Percentiles rank a stretch among this genome's conserved stretches.
These are phyloP conservation scores for Colletotrichum shisoi DNA, from an alignment of 2,329 filamentous ascomycete species.

Conservation along the genomic window DNA sequence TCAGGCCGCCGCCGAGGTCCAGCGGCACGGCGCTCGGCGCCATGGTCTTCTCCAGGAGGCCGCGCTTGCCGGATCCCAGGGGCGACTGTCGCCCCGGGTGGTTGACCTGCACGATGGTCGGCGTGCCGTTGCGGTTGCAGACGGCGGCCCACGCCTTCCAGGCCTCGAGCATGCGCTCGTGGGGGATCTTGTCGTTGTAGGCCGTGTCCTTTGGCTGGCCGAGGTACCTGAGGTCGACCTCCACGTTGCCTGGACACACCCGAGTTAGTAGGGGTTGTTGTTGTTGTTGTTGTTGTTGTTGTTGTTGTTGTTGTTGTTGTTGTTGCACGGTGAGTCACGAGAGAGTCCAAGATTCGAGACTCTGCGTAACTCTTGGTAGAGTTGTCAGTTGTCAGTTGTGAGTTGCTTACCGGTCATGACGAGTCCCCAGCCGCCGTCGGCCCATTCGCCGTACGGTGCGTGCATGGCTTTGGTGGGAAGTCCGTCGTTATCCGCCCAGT, in stretches of 20 bases:
- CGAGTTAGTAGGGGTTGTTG: conserved; percentile 2
- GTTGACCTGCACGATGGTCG: conserved; percentile 56
- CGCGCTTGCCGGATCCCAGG: conserved; percentile 49
- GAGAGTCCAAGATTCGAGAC: too few species aligned
- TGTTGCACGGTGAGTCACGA: too few species aligned
- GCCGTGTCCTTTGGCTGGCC: conserved; percentile 49
- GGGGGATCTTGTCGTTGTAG: conserved; percentile 46
- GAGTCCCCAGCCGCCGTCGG: conserved; percentile 61
- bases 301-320: too few species aligned
- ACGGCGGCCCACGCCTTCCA: conserved; percentile 52
- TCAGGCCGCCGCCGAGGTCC: conserved; percentile 50
- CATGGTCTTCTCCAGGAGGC: conserved; percentile 51
- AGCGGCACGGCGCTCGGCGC: conserved; percentile 56
- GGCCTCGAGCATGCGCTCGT: conserved; percentile 44
- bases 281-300: too few species aligned
- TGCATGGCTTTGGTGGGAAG: conserved; percentile 55
- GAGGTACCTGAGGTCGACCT: conserved; percentile 52
- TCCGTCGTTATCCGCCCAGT: conserved; percentile 51
- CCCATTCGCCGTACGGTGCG: conserved; percentile 62
- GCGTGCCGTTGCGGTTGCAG: conserved; percentile 47
- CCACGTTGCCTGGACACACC: conserved; percentile 52
- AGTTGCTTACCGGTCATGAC: conserved; percentile 54
- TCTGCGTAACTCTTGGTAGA: too few species aligned
- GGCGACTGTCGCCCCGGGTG: conserved; percentile 59
- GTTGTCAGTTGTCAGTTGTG: not conserved